These are phyloP conservation scores for Dothistroma septosporum DNA, from an alignment of 2,329 filamentous ascomycete species.

Conservation along the genomic window DNA sequence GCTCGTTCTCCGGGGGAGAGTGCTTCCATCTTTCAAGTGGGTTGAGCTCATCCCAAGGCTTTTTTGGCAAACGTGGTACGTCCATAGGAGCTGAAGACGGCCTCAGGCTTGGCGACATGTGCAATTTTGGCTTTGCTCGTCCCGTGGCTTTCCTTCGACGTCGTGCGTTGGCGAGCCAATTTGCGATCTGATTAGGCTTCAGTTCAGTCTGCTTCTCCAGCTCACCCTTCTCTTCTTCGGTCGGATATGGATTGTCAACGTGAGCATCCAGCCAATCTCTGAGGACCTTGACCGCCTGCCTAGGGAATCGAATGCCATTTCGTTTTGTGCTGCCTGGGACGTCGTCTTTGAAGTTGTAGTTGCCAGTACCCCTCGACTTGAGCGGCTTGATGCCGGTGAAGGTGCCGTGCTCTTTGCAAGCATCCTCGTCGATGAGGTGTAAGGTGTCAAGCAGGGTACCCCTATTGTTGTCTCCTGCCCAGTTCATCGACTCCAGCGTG, in stretches of 20 bases:
- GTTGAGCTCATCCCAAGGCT: constrained; percentile 50
- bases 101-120: constrained; percentile 61
- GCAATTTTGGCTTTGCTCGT: constrained; percentile 36
- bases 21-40: constrained; percentile 66
- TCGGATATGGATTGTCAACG: constrained; percentile 79
- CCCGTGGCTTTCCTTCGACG: constrained; percentile 70
- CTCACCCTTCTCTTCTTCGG: constrained; percentile 77
- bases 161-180: constrained; percentile 88
- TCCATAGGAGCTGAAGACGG: constrained; percentile 63
- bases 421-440: constrained; percentile 45
- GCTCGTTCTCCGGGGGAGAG: constrained; percentile 66
- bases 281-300: constrained; percentile 72
- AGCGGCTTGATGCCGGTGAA: constrained; percentile 34
- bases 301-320: constrained; percentile 70
- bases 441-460: constrained; percentile 45
- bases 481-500: constrained; percentile 28
- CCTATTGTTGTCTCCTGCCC: constrained; percentile 19
- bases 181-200: constrained; percentile 77
- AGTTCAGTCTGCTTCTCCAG: constrained; percentile 75
- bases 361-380: constrained; percentile 21
- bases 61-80: constrained; percentile 57
- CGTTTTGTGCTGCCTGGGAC: constrained; percentile 34
- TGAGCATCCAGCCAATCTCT: constrained; percentile 83
- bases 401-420: constrained; percentile 31
- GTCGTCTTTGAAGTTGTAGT: constrained; percentile 26